Evolutionary conservation across 2,329 filamentous ascomycete genomes (phyloP).

Genomic region (Microdochium trichocladiopsis): DNA sequence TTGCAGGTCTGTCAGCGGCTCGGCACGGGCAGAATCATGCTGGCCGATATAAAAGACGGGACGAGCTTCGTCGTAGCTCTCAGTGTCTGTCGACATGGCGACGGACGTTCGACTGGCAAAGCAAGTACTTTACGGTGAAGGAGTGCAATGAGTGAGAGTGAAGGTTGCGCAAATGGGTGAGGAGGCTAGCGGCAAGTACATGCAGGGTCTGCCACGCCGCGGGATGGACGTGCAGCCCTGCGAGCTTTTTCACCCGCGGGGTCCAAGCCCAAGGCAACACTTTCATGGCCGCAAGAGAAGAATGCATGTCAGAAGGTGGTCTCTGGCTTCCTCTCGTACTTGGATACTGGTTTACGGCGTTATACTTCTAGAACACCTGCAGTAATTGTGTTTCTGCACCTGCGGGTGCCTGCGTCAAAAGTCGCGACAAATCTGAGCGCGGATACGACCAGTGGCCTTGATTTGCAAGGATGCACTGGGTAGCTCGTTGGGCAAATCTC

Average conservation of each 20-base stretch:
- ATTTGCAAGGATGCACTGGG: no score
- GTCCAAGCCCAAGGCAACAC: neutral
- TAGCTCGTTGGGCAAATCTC: no score
- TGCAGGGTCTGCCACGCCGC: neutral
- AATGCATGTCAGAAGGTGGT: no score
- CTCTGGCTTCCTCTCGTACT: no score
- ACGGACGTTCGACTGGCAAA: neutral
- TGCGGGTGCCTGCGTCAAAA: no score
- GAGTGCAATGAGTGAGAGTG: neutral
- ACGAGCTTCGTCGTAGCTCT: slow-evolving; percentile 38
- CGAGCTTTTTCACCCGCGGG: neutral
- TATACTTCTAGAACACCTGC: no score
- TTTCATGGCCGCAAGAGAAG: no score
- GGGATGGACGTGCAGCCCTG: no score
- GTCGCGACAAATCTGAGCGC: no score
- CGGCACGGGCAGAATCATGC: slow-evolving; percentile 58
- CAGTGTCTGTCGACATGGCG: slow-evolving; percentile 15
- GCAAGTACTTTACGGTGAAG: neutral
- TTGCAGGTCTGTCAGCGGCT: slow-evolving; percentile 55
- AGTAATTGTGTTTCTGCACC: no score
- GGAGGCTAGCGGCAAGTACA: neutral
- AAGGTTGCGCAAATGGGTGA: neutral
- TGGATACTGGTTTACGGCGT: no score
- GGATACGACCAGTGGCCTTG: no score
- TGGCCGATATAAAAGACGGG: slow-evolving; percentile 65